A percentile compares a stretch with the other conserved stretches of the same genome.
Conservation (phyloP, 108 stramenopile genomes). For the Aureococcus anophagefferens region DNA sequence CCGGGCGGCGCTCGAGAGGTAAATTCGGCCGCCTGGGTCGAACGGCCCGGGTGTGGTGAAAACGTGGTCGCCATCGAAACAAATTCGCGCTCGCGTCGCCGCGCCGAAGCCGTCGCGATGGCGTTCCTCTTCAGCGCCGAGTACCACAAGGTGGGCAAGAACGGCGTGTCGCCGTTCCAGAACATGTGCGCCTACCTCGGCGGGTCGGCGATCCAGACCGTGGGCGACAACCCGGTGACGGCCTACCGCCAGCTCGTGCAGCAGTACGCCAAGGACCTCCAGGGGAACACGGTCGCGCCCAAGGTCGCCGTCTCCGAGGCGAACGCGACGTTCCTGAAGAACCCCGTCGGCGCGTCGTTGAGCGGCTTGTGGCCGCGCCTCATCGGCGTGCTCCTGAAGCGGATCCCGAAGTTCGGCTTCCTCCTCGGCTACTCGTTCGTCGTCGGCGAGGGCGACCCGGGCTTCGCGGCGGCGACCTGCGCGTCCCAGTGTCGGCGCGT, state of each 20-base stretch:
- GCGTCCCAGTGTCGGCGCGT: slow-evolving; percentile 56
- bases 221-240: slow-evolving; percentile 80
- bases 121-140: no score
- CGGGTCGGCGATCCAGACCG: slow-evolving; percentile 74
- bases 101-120: no score
- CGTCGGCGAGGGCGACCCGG: slow-evolving; percentile 34
- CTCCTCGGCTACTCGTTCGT: slow-evolving; percentile 74
- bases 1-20: no score
- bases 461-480: slow-evolving; percentile 44
- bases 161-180: no score
- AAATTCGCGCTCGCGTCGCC: no score
- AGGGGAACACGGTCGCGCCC: slow-evolving; percentile 71
- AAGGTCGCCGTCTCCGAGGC: slow-evolving; percentile 65
- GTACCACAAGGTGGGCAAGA: no score
- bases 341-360: slow-evolving; percentile 60
- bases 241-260: slow-evolving; percentile 84
- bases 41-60: no score
- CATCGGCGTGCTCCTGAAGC: slow-evolving; percentile 74
- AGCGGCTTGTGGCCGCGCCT: slow-evolving; percentile 70
- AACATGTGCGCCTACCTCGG: slow-evolving; percentile 21
- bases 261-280: slow-evolving; percentile 75
- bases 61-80: no score
- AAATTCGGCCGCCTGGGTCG: no score
- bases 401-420: slow-evolving; percentile 79
- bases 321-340: slow-evolving; percentile 63